Evolutionary conservation across 108 stramenopile species (phyloP), one percentile per base, ranked within the genome.

Genomic region (Nitzschia palea): DNA sequence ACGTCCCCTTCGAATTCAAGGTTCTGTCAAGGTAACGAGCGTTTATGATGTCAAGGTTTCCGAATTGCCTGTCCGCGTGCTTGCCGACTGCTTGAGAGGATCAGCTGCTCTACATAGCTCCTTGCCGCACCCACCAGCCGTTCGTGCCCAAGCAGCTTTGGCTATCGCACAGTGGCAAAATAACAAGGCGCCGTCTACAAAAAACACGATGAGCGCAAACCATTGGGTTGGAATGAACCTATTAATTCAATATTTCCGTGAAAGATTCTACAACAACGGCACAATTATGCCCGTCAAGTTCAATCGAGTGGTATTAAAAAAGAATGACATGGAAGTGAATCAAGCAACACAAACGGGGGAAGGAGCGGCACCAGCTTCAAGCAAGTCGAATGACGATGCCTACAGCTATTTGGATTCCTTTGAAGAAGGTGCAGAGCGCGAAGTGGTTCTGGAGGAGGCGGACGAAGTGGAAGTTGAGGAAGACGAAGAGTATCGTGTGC

Each of bases 131-230:
- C 89, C 88, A 20, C 90, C 93, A 32, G 77, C 82, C 5, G 79
- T 94, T 22, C 81, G 93, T 32, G 72, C 76, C 9, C 89, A 94
- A 70, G 93, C 89, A 45, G 89, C 93, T 30, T 58, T 91, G 22
- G 84, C 87, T 18, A 90, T 94, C 43, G 93, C 84, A 18, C 93
- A 94, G 56, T 94, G 93, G 93, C 93, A 94, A 71, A 94, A 91
- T 62, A 91, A 91, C 40, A 89, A 94, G 67, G 93, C 87, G 28
- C 93, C 89, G 48, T 66, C 63, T 15, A 78, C 86, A 35, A 79
- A 75, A 35, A 77, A 87, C 68, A 67, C 75, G 18, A 73, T 84
- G 1, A 87, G 84, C 20, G 73, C 79, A 8, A 81, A 81, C 56
- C 74, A 82, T 40, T 94, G 92, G 92, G 56, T 89, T 31, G 92